Evolutionary conservation across 306 rosid species (phyloP).

Genomic region (Casuarina cunninghamiana): DNA sequence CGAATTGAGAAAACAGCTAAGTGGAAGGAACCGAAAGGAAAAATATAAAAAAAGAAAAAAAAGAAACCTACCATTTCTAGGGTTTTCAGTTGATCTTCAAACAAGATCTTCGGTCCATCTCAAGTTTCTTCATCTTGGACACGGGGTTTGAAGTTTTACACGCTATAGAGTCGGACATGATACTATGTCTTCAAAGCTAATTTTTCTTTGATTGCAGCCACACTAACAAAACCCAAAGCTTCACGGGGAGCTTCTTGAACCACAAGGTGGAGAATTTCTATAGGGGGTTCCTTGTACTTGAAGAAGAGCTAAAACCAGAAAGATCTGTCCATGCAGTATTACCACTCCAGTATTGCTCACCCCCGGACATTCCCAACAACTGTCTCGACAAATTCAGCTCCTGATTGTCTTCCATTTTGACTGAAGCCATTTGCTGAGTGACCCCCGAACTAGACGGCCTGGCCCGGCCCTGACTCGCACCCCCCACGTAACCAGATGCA

Average conservation of each 20-base stretch:
- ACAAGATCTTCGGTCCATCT: conserved; percentile 22
- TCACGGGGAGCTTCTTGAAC: conserved; percentile 5
- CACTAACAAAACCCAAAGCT: conserved; percentile 31
- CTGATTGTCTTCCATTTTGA: conserved; percentile 61
- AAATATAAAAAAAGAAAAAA: neutral
- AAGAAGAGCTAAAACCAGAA: conserved; percentile 62
- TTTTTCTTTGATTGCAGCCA: conserved; percentile 24
- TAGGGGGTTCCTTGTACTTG: conserved; percentile 44
- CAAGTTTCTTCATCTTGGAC: conserved; percentile 20
- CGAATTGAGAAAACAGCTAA: neutral
- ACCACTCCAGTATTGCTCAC: conserved; percentile 59
- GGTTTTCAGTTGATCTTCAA: conserved; percentile 44
- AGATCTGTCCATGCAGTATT: conserved; percentile 62
- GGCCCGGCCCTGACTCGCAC: conserved; percentile 25
- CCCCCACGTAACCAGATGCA: conserved; percentile 27
- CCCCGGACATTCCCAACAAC: conserved; percentile 46
- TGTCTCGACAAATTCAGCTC: conserved; percentile 63
- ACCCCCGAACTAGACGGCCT: conserved; percentile 42
- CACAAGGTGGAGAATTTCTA: conserved; percentile 22
- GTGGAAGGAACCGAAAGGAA: conserved; percentile 13
- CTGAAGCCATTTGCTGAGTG: conserved; percentile 44
- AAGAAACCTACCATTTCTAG: conserved; percentile 44
- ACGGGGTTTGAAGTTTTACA: neutral
- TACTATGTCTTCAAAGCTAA: conserved; percentile 7
- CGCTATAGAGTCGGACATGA: conserved; percentile 5